Evolutionary conservation across 148 eudicot genomes (phyloP).

Genomic region (Rhododendron griersonianum): DNA sequence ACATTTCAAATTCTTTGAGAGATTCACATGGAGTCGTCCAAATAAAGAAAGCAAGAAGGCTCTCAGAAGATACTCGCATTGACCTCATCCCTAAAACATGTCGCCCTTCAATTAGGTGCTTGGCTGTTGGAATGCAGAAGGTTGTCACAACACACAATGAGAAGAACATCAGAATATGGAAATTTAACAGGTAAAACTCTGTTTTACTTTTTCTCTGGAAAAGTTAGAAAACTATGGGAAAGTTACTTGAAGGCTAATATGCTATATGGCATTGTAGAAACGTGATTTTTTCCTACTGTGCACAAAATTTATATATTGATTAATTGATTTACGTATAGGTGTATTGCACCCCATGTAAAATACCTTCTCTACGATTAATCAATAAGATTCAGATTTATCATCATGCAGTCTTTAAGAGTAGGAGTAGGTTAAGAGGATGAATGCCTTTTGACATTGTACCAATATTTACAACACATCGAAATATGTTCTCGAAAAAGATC

Average conservation of each 20-base stretch:
- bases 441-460: not conserved
- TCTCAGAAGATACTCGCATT: conserved; percentile 39
- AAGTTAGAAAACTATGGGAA: not conserved
- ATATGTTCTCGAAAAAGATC: no score
- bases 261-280: not conserved
- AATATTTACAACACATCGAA: no score
- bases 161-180: conserved; percentile 56
- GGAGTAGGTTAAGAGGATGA: not conserved
- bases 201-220: not conserved
- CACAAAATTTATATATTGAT: not conserved
- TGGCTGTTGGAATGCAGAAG: conserved; percentile 87
- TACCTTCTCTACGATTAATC: not conserved
- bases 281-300: not conserved
- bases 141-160: conserved; percentile 60
- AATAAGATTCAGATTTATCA: not conserved
- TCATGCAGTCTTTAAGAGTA: not conserved
- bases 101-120: conserved; percentile 57
- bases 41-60: conserved; percentile 47
- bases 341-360: not conserved
- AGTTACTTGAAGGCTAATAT: not conserved
- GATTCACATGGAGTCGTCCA: conserved; percentile 31
- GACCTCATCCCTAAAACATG: conserved; percentile 36
- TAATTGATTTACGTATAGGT: not conserved
- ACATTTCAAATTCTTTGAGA: conserved; percentile 10
- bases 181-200: conserved; percentile 21